phyloP scores from a whole-genome alignment of 2,329 filamentous ascomycete species.

The Zasmidium cellare region DNA sequence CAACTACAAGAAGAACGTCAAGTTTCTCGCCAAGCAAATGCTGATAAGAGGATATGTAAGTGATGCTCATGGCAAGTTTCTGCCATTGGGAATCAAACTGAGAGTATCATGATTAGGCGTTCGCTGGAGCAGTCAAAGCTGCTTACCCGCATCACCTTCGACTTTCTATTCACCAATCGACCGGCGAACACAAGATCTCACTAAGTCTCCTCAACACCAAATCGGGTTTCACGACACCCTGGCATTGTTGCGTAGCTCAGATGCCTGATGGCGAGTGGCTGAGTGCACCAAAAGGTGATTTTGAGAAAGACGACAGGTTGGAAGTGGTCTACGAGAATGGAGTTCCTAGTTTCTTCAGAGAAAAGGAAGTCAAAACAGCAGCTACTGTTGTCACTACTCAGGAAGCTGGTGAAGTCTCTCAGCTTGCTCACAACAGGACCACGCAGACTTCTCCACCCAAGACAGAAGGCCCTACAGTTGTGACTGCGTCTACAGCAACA shows the following conservation, averaged over 20 bases:
- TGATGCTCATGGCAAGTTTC: not conserved
- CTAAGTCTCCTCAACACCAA: not conserved
- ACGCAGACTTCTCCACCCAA: not conserved
- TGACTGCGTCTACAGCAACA: not conserved
- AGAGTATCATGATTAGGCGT: not conserved
- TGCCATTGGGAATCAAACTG: not conserved
- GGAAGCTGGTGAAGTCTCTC: not conserved
- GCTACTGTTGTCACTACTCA: not conserved
- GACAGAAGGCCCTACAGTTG: not conserved
- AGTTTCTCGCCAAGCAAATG: not conserved
- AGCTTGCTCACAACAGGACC: not conserved
- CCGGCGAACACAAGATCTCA: not conserved
- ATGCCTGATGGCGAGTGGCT: slow-evolving; percentile 15
- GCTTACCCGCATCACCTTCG: not conserved
- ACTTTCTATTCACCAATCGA: not conserved
- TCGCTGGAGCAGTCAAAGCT: not conserved
- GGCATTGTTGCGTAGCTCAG: not conserved
- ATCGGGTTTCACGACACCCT: not conserved
- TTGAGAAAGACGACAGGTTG: not conserved
- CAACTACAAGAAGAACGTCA: not conserved
- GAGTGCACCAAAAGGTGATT: not conserved
- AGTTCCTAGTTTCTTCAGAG: not conserved
- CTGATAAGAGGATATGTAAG: not conserved
- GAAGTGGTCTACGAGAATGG: not conserved
- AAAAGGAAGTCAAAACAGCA: not conserved